Base-by-base conservation (phyloP, 805 yeast species). In the Cyberlindnera subsufficiens region DNA sequence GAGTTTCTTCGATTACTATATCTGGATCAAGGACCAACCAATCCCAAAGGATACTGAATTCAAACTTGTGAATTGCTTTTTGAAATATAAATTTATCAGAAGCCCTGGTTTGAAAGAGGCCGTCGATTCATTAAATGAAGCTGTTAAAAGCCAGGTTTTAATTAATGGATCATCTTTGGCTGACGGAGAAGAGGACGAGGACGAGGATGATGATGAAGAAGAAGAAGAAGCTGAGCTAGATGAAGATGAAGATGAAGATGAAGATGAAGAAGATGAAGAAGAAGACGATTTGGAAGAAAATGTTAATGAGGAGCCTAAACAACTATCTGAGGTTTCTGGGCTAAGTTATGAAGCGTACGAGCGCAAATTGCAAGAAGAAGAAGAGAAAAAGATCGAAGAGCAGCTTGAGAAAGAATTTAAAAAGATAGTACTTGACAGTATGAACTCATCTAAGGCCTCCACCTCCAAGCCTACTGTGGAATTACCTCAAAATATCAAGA, bases 1-100 rank as follows among this genome's bases (percentile, higher is more conserved):
- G 44, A 69, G 69, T 22, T 81, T 78, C 50, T 80, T 87, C 46
- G 93, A 88, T 53, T 88, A 78, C 58, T 88, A 86, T 55, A 59
- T 76, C 5, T 74, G 71, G 58, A 73, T 82, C 29, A 88, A 88
- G 53, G 60, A 60, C 3, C 69, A 63, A 37, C 85, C 87, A 1
- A 42, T 85, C 14, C 88, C 95, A 0, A 66, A 71, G 47, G 93
- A 83, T 37, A 62, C 77, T 3, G 74, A 74, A 35, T 80, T 79
- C 50, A 69, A 68, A 38, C 50, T 86, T n/a, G 55, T 61, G 18
- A 74, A 68, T 29, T 63, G 72, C 30, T 74, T 71, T 49, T 63
- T 58, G 18, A 58, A 63, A 13, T 64, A 61, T 9, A 57, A 58
- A 3, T 65, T 69, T 48, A 58, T 58, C 32, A 60, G 74, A 40